phyloP scores from a whole-genome alignment of 768 basidiomycete genomes.

The Leccinellum rugosiceps region DNA sequence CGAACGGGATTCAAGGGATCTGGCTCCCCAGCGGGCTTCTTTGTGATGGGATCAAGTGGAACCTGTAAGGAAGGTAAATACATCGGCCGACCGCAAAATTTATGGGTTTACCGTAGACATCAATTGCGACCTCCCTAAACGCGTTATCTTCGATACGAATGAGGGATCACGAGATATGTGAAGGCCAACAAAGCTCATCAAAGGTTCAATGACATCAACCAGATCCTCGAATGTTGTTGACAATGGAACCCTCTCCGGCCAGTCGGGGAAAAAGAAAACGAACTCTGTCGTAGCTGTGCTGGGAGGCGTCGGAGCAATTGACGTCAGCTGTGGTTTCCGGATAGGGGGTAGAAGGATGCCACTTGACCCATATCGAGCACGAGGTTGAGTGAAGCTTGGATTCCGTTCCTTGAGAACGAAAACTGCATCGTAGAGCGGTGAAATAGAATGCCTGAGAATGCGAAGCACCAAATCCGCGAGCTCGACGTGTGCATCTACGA shows the following conservation, averaged over 20 bases:
- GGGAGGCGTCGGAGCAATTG: slow-evolving; percentile 79
- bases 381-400: slow-evolving; percentile 59
- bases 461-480: slow-evolving; percentile 86
- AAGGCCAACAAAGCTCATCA: slow-evolving; percentile 76
- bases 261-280: slow-evolving; percentile 88
- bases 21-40: slow-evolving; percentile 51
- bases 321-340: slow-evolving; percentile 66
- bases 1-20: slow-evolving; percentile 59
- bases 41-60: slow-evolving; percentile 56
- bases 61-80: slow-evolving; percentile 31
- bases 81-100: neutral
- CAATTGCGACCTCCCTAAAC: slow-evolving; percentile 70
- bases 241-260: slow-evolving; percentile 68
- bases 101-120: slow-evolving; percentile 45
- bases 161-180: slow-evolving; percentile 77
- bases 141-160: slow-evolving; percentile 75
- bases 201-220: slow-evolving; percentile 69
- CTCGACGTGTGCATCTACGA: slow-evolving; percentile 76
- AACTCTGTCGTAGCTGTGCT: slow-evolving; percentile 72
- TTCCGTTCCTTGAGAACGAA: slow-evolving; percentile 58
- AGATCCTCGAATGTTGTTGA: slow-evolving; percentile 67
- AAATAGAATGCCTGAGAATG: slow-evolving; percentile 63
- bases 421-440: slow-evolving; percentile 55
- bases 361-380: slow-evolving; percentile 58
- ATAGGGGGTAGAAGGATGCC: slow-evolving; percentile 50